Base-by-base conservation (phyloP, 2,329 filamentous ascomycete genomes). In the Fusarium sp. region DNA sequence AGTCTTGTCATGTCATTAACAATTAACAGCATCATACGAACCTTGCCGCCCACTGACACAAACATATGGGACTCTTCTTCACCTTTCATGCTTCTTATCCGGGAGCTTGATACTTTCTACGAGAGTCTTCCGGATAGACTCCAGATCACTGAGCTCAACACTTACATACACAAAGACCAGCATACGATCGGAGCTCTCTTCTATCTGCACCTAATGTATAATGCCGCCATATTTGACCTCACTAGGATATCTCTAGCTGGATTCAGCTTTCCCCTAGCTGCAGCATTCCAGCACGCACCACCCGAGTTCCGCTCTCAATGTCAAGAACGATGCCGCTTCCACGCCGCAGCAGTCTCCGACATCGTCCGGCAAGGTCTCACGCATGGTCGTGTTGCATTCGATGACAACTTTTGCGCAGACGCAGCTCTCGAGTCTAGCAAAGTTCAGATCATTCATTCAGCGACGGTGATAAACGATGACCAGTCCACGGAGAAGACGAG, bases 211-310 rank as follows among this genome's bases (percentile, higher is more conserved):
- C 18, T 60, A 1, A 27, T 10, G 9, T 71, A 71, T 2, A 43
- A 71, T 4, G 64, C 52, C 4, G 41, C 56, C 24, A 43, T 63
- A 3, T 71, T 59, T 20, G 70, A 71, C 13, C 65, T 73, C 3
- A 71, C 65, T 0, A 18, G 65, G 3, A 62, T 71, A 29, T 73
- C 68, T 1, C 45, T 73, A 11, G 16, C 50, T 0, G 68, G 68
- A 0, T 73, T 73, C 14, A 50, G 11, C 9, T 73, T 73, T 8
- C 70, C 70, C 0, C 31, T 71, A 0, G 65, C 68, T 2, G 20
- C 10, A 5, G 61, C 61, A 11, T 68, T 71, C 1, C 65, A 20
- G 1, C 5, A n/a, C 4, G 61, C 50, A 1, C 61, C 70, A 0
- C 13, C 13, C 0, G 16, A 24, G 22, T 71, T 66, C 5, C 4